Conservation (phyloP, 306 rosid species). For the Pueraria montana region DNA sequence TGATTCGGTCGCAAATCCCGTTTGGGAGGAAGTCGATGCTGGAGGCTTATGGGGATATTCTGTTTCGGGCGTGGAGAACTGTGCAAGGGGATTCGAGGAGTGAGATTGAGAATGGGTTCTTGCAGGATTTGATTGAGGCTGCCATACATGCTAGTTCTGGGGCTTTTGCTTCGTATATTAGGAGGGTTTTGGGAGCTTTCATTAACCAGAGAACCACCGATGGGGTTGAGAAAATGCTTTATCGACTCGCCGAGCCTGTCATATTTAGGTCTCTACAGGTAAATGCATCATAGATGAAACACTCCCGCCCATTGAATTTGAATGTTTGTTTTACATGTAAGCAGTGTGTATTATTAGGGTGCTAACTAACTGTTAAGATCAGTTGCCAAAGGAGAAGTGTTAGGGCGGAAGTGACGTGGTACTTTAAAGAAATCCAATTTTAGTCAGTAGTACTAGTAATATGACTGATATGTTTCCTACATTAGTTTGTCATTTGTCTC, state of each 20-base stretch:
- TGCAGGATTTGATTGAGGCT: conserved; percentile 84
- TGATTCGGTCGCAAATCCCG: conserved; percentile 88
- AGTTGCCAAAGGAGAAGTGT: conserved; percentile 1
- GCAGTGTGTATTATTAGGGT: neutral
- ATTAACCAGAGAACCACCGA: conserved; percentile 83
- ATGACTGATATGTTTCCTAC: neutral
- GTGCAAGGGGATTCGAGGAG: conserved; percentile 56
- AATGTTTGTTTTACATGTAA: neutral
- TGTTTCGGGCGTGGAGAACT: conserved; percentile 90
- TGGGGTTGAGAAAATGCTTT: conserved; percentile 88
- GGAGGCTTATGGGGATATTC: conserved; percentile 82
- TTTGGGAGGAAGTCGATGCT: conserved; percentile 91
- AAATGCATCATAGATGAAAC: conserved; percentile 2
- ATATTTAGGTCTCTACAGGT: conserved; percentile 95
- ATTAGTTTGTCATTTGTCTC: conserved; percentile 32
- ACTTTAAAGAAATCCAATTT: too few species aligned
- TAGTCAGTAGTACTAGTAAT: neutral
- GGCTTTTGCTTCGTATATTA: conserved; percentile 71
- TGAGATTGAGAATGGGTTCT: conserved; percentile 75
- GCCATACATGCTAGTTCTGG: conserved; percentile 68
- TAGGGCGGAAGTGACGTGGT: conserved; percentile 11
- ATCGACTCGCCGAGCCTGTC: conserved; percentile 82
- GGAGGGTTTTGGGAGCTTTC: conserved; percentile 84
- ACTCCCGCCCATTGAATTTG: neutral
- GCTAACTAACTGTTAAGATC: neutral